Base-by-base conservation (phyloP, 2,329 filamentous ascomycete species). In the Clarireedia paspali region DNA sequence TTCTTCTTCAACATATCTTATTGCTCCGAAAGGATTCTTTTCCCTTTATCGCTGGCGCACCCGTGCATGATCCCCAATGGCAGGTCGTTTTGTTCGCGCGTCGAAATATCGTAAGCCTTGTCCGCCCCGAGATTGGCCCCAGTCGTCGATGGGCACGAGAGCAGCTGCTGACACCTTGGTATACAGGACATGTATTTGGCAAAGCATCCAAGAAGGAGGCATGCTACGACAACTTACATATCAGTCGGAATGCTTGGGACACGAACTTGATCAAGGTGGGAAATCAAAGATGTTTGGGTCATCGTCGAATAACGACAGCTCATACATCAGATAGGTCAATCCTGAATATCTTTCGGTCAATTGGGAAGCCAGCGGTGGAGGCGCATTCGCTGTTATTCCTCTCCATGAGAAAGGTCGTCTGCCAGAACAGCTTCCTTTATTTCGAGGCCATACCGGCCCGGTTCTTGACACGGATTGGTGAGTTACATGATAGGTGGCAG, bases 181-280 rank as follows among this genome's bases (percentile, higher is more conserved):
- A 17, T 9, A 50, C 73, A 96, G 92, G 92, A 80, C 94, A 99
- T 81, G 88, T 99, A 77, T 99, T 96, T 78, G 94, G 94, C 72
- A 94, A 95, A 76, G 77, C 90, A 61, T 95, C 91, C 64, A 87
- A 89, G 75, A 96, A 96, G 82, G 94, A 99, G 73, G 89, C 89
- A 81, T 96, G 91, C 79, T 99, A 97, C 76, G 94, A 99, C 74
- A 97, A 97, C 74, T 78, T 99, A 65, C 89, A 90, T 71, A 90
- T 99, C 74, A 96, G 91, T 70, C 89, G 88, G 74, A 99, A 99
- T 84, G 94, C 94, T 55, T 99, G 94, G 94, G 94, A 99, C 74
- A 96, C 91, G 68, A 99, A 99, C 77, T 78, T 99, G 70, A 82
- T 97, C 76, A 97, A 97, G 87, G 91, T 95, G 73, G 36, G 64